Base-by-base conservation (phyloP, 2,329 filamentous ascomycete species). In the Colletotrichum incanum region DNA sequence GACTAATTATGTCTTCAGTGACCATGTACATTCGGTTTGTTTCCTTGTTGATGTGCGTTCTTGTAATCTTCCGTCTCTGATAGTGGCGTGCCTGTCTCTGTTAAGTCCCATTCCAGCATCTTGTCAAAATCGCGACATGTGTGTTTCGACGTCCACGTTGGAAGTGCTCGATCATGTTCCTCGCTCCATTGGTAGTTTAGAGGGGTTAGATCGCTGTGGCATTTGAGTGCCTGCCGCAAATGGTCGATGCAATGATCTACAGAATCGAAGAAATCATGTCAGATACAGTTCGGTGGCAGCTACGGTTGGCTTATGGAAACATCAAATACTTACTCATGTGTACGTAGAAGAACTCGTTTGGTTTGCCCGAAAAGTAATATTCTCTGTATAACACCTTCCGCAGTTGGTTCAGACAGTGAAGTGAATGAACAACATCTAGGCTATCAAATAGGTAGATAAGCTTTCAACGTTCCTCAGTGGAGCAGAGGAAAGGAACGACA, bases 71-170 rank as follows among this genome's bases (percentile, higher is more conserved):
- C 26, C 2, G 23, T 52, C 28, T 52, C 49, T 26, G 49, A 52
- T 6, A 52, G 11, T 28, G 49, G 49, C 16, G 7, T 28, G 23
- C 26, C 49, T 31, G 49, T 52, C 49, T 14, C 26, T n/a, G 49
- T 52, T 1, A 52, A 52, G 49, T 52, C 49, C 49, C 49, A 52
- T 14, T 31, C 26, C 9, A 52, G 26, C 49, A 52, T 52, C 16
- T 52, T 52, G 23, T 52, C 49, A 52, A 52, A 52, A n/a, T 52
- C 49, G 5, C 49, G 49, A 7, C 50, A 54, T 7, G 50, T 54
- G 26, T 54, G 50, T 26, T 54, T 54, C 4, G 50, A 54, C 2
- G 26, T 16, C 50, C 50, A 54, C 2, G 50, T 54, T 8, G 50
- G 50, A 7, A 54, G 28, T 5, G 50, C 50, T 9, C 50, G 23